Evolutionary conservation across 176 grass and related monocot genomes (phyloP), one percentile per base, ranked within the genome.

Genomic region (Phoenix roebelenii): DNA sequence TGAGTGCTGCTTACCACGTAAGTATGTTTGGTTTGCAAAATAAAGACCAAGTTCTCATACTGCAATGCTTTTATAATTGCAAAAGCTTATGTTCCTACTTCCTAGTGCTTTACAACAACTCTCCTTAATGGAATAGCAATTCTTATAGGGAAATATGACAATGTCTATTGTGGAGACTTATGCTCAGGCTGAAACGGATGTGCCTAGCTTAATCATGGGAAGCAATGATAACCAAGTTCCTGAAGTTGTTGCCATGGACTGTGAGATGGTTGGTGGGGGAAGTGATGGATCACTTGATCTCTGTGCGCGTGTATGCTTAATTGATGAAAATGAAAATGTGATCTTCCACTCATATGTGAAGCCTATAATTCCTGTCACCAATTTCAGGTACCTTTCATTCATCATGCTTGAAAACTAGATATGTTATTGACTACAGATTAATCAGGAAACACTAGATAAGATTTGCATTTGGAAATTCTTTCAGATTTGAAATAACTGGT

Each of bases 291-390:
- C 67, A 0, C 69, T 72, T 59, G 69, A 72, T 72, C 22, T 72
- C 50, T 72, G 56, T 59, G 69, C 69, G 15, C 56, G 35, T 16
- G 69, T 72, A 15, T 72, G 54, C 59, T 50, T 72, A 61, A 60
- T 72, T 18, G 57, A 72, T 72, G 69, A 72, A 61, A 50, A 72
- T 72, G 69, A 72, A 61, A 61, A 72, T 52, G 59, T 72, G 23
- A 72, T 72, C 24, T 72, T 72, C 23, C 69, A 72, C 51, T 72
- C 56, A 26, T 72, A 61, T 72, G 69, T 72, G 23, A 49, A 72
- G 55, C 69, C 69, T 72, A 7, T 52, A 15, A 49, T 72, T 25
- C 56, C 69, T 12, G 30, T 72, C 35, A 61, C 55, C 19, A 61
- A 72, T 60, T 72, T 50, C 29, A 72, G 69, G 69, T 72, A 60